Evolutionary conservation across 305 asterid species (phyloP), one percentile per base, ranked within the genome.

Genomic region (Fraxinus greggii): DNA sequence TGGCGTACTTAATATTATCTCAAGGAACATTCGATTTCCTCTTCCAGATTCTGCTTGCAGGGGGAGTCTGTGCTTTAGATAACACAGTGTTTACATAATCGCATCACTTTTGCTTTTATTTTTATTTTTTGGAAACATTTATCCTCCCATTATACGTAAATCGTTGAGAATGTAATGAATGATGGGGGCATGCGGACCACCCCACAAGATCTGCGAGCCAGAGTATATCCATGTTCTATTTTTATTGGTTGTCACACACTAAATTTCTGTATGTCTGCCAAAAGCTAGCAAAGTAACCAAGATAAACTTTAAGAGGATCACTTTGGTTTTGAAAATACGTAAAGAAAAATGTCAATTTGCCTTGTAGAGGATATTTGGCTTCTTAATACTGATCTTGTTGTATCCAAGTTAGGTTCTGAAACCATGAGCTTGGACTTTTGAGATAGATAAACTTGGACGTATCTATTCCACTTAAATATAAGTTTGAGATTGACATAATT

Each of bases 331-430:
- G 61, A 51, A 51, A 17, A 51, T 51, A 51, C 17, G 4, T 51
- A 51, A 51, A 51, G 61, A 51, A 51, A 51, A 51, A 17, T 17
- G 9, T 51, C 61, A 51, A 51, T 17, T 17, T 51, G 61, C 61
- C 61, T 51, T 51, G 23, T 51, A 51, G 61, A 51, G 23, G 23
- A 51, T 51, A 51, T 51, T 51, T 17, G 65, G 26, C 63, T 54
- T 54, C 65, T 75, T 36, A 36, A 80, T 28, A 31, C 76, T 7
- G 59, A 78, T 56, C 45, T 38, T 78, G 51, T 33, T 70, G 54
- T 73, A 26, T 70, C 75, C 7, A 59, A 21, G 21, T 54, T 82
- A 51, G 63, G 65, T 80, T 28, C 59, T 65, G 73, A 65, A 54
- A 65, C 31, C 33, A 7, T 10, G 33, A 26, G 33, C 72, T 26